phyloP scores from a whole-genome alignment of 2,329 filamentous ascomycete species.

The Xylaria sp. region DNA sequence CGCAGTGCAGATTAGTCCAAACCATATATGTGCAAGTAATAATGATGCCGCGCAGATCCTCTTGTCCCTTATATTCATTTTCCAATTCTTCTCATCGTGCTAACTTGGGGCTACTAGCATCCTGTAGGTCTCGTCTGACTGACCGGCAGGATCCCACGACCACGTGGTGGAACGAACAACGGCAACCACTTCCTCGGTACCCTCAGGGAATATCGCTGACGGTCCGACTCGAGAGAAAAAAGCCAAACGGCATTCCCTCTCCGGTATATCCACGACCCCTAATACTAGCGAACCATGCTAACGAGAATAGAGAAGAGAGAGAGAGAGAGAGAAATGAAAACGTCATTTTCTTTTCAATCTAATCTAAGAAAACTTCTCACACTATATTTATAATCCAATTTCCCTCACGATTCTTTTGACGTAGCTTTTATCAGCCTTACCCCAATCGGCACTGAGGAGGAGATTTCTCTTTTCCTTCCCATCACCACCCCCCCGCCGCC shows the following conservation, averaged over 20 bases:
- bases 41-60: background rate
- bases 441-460: slow-evolving; percentile 69
- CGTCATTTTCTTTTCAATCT: too few relatives aligned
- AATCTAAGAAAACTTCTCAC: background rate
- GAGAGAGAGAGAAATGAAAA: background rate
- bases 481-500: slow-evolving; percentile 6
- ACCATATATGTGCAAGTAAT: slow-evolving; percentile 4
- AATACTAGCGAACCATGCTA: background rate
- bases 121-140: background rate
- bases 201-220: background rate
- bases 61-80: background rate
- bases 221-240: background rate
- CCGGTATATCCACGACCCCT: background rate
- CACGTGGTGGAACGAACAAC: background rate
- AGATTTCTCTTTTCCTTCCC: slow-evolving; percentile 39
- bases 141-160: background rate
- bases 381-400: slow-evolving; percentile 54
- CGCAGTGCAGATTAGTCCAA: background rate
- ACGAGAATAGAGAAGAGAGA: background rate
- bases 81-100: background rate
- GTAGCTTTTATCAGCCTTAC: slow-evolving; percentile 60
- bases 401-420: slow-evolving; percentile 58
- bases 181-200: background rate
- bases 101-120: background rate
- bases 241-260: background rate